Conservation (phyloP, 352 stramenopile genomes). For the Pythium periplocum region DNA sequence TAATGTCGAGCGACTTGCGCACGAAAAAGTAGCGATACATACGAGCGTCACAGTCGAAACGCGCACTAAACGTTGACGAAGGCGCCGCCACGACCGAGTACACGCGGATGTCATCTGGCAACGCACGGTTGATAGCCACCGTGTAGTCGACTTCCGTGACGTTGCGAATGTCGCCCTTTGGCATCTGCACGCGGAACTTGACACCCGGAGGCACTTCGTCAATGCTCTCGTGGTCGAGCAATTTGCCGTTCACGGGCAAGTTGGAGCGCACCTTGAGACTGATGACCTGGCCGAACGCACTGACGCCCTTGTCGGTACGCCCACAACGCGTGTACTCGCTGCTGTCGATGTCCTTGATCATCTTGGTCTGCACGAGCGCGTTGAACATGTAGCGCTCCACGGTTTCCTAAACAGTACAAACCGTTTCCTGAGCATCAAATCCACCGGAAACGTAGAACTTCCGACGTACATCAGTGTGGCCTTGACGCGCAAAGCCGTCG, state of each 20-base stretch:
- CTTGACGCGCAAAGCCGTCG: conserved; percentile 82
- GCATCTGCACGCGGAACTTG: conserved; percentile 57
- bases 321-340: conserved; percentile 94
- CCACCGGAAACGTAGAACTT: not conserved
- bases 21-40: conserved; percentile 99
- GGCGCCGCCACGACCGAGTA: conserved; percentile 79
- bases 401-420: conserved; percentile 42
- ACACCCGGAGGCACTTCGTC: conserved; percentile 59
- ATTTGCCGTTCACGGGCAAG: conserved; percentile 48
- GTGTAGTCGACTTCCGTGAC: conserved; percentile 94
- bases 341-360: conserved; percentile 84
- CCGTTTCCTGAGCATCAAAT: too few species aligned
- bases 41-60: conserved; percentile 91
- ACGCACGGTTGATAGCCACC: conserved; percentile 94
- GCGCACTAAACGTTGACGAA: conserved; percentile 89
- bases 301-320: conserved; percentile 96
- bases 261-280: conserved; percentile 70
- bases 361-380: conserved; percentile 88
- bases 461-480: conserved; percentile 61
- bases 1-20: conserved; percentile 56
- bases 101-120: conserved; percentile 88
- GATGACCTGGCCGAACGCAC: conserved; percentile 80
- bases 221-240: conserved; percentile 59
- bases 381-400: conserved; percentile 93
- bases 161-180: conserved; percentile 55